Evolutionary conservation across 345 rosid species (phyloP), one percentile per base, ranked within the genome.

Genomic region (Arabidopsis arenosa): DNA sequence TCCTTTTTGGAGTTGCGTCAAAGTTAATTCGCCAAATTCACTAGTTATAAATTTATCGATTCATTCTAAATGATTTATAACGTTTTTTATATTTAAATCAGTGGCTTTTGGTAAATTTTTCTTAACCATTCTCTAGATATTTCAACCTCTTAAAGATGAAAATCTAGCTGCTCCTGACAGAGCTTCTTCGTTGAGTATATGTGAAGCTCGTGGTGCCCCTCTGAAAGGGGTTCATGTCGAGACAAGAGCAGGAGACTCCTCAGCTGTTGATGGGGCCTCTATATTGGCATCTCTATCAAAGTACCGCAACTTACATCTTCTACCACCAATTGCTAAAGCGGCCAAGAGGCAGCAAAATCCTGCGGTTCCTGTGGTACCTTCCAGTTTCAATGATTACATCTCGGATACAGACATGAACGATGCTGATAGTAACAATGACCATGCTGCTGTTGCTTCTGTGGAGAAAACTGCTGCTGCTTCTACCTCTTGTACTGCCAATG

Each of bases 211-310:
- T 36, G 82, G 84, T 76, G 79, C 87, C 65, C 84, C 96, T 41
- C 21, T 86, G 53, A 89, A 92, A 77, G 89, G 90, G 43, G 83
- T 92, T 66, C 93, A 87, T 69, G 73, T 86, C 12, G 97, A 92
- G 85, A 80, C 97, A 67, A 87, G 92, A 78, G 77, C 99, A 30
- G 89, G 97, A 70, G 98, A 87, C 68, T 81, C 97, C 18, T 89
- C 97, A 55, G 90, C 91, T 83, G 90, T 82, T 84, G 86, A 92
- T 33, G 97, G 96, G 63, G 98, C 96, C 56, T 89, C 98, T 35
- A 90, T 93, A 81, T 81, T 93, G 78, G 93, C 98, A 39, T 94
- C 96, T 78, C 83, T 94, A 59, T 88, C 97, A 36, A 85, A 86
- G 81, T 66, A 79, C 70, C 89, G 73, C 23, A 83, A 87, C 68